These are phyloP conservation scores for Panaeolus cyanescens DNA, from an alignment of 768 basidiomycete species.

Conservation along the genomic window DNA sequence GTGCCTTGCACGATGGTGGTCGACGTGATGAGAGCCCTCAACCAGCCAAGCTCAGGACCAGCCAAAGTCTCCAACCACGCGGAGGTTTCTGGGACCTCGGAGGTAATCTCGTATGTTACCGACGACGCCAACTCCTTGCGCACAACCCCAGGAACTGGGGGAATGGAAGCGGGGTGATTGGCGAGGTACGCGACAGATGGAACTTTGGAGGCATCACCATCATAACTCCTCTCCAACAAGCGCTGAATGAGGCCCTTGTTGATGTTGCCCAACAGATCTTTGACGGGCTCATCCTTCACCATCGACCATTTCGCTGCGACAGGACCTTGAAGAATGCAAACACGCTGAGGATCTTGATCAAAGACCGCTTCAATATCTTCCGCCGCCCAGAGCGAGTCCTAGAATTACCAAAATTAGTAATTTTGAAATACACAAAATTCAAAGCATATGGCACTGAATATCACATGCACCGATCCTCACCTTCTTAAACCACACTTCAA, in stretches of 20 bases:
- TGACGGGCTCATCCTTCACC: constrained; percentile 92
- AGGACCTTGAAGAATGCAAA: constrained; percentile 96
- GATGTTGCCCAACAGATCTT: constrained; percentile 88
- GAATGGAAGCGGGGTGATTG: constrained; percentile 35
- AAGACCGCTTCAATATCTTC: constrained; percentile 99
- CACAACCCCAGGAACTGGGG: constrained; percentile 41
- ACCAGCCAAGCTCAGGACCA: constrained; percentile 83
- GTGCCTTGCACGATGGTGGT: constrained; percentile 85
- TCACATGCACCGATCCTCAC: constrained; percentile 39
- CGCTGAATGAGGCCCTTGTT: constrained; percentile 75
- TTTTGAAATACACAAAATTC: constrained; percentile 6
- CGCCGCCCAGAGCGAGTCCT: constrained; percentile 97
- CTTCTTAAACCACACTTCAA: constrained; percentile 99
- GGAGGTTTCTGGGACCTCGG: constrained; percentile 54
- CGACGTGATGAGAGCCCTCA: constrained; percentile 81
- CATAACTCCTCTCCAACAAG: constrained; percentile 78
- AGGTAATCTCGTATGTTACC: constrained; percentile 52
- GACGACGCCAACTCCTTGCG: constrained; percentile 42
- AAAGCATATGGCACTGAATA: constrained; percentile 9
- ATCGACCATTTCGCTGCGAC: constrained; percentile 89
- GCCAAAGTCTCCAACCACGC: constrained; percentile 87
- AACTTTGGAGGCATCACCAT: constrained; percentile 70
- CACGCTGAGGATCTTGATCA: constrained; percentile 97
- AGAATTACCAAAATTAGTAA: constrained; percentile 14
- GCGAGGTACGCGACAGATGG: constrained; percentile 87